Conservation (phyloP, 495 filamentous ascomycete genomes). For the Copromyces sp. region DNA sequence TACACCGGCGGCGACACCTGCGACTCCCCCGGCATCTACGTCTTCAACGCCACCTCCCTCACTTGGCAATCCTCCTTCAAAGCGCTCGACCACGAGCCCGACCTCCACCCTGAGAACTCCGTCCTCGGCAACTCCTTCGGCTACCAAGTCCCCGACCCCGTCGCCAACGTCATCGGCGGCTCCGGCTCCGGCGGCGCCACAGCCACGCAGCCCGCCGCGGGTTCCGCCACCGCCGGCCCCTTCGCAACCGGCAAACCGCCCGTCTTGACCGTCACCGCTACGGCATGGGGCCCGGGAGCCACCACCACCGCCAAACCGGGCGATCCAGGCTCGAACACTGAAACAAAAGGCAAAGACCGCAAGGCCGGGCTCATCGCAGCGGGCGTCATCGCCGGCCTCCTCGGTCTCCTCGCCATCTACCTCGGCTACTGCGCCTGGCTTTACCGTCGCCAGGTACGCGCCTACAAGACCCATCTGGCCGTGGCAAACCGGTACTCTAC, state of each 20-base stretch:
- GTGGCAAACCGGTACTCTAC: conserved; percentile 37
- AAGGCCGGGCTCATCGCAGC: conserved; percentile 52
- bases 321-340: not conserved
- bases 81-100: conserved; percentile 26
- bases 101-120: conserved; percentile 29
- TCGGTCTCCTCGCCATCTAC: conserved; percentile 48
- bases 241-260: conserved; percentile 55
- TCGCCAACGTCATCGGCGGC: conserved; percentile 56
- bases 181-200: conserved; percentile 52
- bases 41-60: conserved; percentile 53
- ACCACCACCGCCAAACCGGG: conserved; percentile 22
- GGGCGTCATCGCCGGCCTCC: conserved; percentile 50
- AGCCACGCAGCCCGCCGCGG: conserved; percentile 51
- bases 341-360: conserved; percentile 24
- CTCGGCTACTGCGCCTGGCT: conserved; percentile 64
- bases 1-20: conserved; percentile 55
- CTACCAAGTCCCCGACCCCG: conserved; percentile 51
- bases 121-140: conserved; percentile 49
- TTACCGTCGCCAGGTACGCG: conserved; percentile 50
- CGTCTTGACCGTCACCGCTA: conserved; percentile 54
- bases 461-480: conserved; percentile 53
- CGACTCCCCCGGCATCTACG: conserved; percentile 59
- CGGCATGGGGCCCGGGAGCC: conserved; percentile 20
- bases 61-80: conserved; percentile 53
- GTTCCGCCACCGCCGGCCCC: conserved; percentile 52